Conservation (phyloP, 148 eudicot genomes). For the Nyssa sinensis region DNA sequence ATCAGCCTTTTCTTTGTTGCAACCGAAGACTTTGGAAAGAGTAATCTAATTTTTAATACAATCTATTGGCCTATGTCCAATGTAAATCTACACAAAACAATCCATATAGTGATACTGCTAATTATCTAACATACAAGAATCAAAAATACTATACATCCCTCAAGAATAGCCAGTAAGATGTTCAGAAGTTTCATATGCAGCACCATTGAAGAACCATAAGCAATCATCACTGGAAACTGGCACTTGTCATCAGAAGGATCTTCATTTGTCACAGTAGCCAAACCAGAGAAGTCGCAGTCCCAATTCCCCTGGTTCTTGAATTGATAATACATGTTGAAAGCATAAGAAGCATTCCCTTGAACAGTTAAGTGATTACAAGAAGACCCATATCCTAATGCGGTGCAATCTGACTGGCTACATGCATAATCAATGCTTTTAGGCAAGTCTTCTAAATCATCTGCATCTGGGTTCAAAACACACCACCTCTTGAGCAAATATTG, state of each 20-base stretch:
- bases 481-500: slow-evolving; percentile 57
- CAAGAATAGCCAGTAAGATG: slow-evolving; percentile 39
- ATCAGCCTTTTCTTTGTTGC: background rate
- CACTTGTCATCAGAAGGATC: slow-evolving; percentile 75
- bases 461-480: slow-evolving; percentile 73
- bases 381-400: slow-evolving; percentile 83
- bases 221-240: slow-evolving; percentile 80
- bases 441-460: slow-evolving; percentile 40
- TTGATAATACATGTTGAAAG: slow-evolving; percentile 93
- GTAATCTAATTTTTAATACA: background rate
- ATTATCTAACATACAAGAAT: slow-evolving; percentile 43
- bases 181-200: slow-evolving; percentile 32
- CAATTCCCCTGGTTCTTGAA: slow-evolving; percentile 58
- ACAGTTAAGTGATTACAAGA: slow-evolving; percentile 61
- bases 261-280: slow-evolving; percentile 53
- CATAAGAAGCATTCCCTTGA: slow-evolving; percentile 82
- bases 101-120: background rate
- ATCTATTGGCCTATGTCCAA: background rate
- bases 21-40: background rate
- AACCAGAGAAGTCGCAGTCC: slow-evolving; percentile 89
- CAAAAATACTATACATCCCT: slow-evolving; percentile 55
- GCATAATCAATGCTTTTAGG: slow-evolving; percentile 70
- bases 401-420: slow-evolving; percentile 88
- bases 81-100: background rate
- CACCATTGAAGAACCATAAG: slow-evolving; percentile 42